These are phyloP conservation scores for Luffa aegyptiaca DNA, from an alignment of 306 rosid species.

Conservation along the genomic window DNA sequence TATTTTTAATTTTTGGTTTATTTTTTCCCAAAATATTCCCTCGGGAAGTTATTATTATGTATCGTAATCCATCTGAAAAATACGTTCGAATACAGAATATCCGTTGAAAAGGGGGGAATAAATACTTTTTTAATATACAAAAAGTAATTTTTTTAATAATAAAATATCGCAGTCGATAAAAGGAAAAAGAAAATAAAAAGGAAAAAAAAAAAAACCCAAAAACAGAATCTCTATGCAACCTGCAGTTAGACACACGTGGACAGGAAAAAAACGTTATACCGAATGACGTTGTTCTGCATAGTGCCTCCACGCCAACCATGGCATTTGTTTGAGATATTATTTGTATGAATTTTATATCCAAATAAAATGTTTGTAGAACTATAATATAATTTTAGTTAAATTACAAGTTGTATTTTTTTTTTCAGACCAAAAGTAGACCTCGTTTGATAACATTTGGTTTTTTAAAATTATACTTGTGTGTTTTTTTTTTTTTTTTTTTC, in stretches of 20 bases:
- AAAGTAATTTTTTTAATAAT: neutral
- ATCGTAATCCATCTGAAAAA: neutral
- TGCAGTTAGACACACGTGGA: constrained; percentile 13
- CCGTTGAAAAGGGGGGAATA: neutral
- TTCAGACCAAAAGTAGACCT: too few species aligned
- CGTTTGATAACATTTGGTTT: too few species aligned
- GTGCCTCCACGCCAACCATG: neutral
- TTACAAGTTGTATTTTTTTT: too few species aligned
- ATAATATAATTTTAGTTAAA: too few species aligned
- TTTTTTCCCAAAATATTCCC: neutral
- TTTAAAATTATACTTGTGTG: too few species aligned
- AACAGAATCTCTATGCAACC: constrained; percentile 10
- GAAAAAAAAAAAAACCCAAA: neutral
- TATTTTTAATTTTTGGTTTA: neutral
- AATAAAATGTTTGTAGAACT: too few species aligned
- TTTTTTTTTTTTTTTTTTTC: too few species aligned
- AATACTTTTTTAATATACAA: neutral
- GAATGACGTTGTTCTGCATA: neutral
- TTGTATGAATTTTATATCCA: neutral
- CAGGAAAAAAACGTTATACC: neutral
- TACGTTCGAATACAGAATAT: neutral
- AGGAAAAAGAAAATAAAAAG: neutral
- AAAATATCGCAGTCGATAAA: neutral
- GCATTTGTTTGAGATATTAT: neutral
- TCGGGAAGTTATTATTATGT: neutral